Conservation (phyloP, 805 yeast species). For the Candida germanica region DNA sequence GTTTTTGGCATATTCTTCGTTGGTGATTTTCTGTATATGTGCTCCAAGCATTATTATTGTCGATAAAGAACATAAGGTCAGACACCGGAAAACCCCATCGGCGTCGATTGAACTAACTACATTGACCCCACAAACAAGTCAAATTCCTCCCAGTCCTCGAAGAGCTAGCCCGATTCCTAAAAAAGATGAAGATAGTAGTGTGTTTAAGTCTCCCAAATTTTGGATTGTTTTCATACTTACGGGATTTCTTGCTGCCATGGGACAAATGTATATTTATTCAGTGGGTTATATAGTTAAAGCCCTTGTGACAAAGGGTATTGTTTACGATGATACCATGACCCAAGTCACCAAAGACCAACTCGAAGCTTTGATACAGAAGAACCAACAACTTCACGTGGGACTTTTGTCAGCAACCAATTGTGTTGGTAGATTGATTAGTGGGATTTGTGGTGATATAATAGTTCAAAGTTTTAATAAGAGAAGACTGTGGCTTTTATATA, state of each 20-base stretch:
- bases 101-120: slow-evolving; percentile 11
- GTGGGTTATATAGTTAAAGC: slow-evolving; percentile 47
- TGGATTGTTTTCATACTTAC: slow-evolving; percentile 39
- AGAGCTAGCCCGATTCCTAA: not conserved
- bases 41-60: slow-evolving; percentile 45
- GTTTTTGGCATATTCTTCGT: slow-evolving; percentile 41
- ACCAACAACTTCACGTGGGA: slow-evolving; percentile 73
- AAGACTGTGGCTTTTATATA: slow-evolving; percentile 51
- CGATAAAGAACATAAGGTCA: slow-evolving; percentile 29
- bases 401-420: slow-evolving; percentile 67
- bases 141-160: not conserved
- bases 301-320: slow-evolving; percentile 18
- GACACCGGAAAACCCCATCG: slow-evolving; percentile 10
- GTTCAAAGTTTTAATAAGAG: slow-evolving; percentile 43
- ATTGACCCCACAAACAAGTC: slow-evolving; percentile 2
- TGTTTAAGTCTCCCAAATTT: slow-evolving; percentile 21
- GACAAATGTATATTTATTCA: slow-evolving; percentile 47
- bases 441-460: slow-evolving; percentile 61
- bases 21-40: slow-evolving; percentile 41
- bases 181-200: slow-evolving; percentile 11
- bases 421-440: slow-evolving; percentile 61
- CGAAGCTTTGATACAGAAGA: slow-evolving; percentile 41
- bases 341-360: slow-evolving; percentile 13
- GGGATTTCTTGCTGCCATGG: slow-evolving; percentile 40
- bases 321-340: slow-evolving; percentile 22